These are phyloP conservation scores for Coemansia sp. DNA, from an alignment of 192 early-diverging fungal species.

Conservation along the genomic window DNA sequence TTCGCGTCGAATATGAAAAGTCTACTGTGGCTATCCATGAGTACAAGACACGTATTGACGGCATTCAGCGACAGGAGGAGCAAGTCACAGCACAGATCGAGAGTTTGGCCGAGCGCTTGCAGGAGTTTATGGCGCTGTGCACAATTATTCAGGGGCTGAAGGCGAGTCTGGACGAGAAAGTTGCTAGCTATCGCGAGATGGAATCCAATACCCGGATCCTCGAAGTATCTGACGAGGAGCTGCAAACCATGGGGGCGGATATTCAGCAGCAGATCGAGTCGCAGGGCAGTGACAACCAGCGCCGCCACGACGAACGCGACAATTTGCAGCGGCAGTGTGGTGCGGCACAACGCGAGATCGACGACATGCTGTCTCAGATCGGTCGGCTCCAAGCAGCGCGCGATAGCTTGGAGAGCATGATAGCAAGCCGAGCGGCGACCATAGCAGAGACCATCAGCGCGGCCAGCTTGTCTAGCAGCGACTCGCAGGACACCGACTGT, in stretches of 20 bases:
- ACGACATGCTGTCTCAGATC: conserved; percentile 36
- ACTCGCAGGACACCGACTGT: conserved; percentile 19
- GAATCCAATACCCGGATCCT: conserved; percentile 47
- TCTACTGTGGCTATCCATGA: conserved; percentile 52
- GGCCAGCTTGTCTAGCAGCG: conserved; percentile 7
- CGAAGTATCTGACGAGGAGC: conserved; percentile 61
- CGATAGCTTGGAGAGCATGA: conserved; percentile 33
- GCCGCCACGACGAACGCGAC: conserved; percentile 30
- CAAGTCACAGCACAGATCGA: conserved; percentile 55
- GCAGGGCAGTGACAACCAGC: conserved; percentile 38
- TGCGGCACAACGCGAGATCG: conserved; percentile 20
- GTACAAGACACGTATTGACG: conserved; percentile 44
- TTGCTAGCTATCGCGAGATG: conserved; percentile 53
- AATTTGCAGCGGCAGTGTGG: conserved; percentile 18
- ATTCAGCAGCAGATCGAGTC: conserved; percentile 32
- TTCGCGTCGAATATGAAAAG: conserved; percentile 49
- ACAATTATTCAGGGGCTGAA: conserved; percentile 48
- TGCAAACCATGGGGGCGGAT: conserved; percentile 61
- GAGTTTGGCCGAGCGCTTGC: conserved; percentile 52
- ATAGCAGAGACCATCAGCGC: conserved; percentile 27
- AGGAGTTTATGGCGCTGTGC: conserved; percentile 46
- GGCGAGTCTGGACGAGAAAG: conserved; percentile 40
- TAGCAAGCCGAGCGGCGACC: conserved; percentile 23
- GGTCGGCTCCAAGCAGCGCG: conserved; percentile 35
- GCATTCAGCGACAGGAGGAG: conserved; percentile 46